phyloP scores from a whole-genome alignment of 2,329 filamentous ascomycete genomes.

The Rutstroemia sp. region DNA sequence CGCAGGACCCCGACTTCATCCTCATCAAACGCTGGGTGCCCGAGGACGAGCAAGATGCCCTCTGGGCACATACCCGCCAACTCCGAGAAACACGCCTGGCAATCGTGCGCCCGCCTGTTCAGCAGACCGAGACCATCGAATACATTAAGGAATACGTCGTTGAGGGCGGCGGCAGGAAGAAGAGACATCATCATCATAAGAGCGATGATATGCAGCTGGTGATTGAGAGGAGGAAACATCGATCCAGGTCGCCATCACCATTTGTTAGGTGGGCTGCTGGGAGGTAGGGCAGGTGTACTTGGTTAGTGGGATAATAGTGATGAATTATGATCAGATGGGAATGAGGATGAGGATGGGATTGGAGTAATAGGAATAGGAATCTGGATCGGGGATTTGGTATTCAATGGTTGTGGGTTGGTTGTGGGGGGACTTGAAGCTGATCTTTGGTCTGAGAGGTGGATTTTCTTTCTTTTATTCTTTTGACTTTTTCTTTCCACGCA shows the following conservation, averaged over 20 bases:
- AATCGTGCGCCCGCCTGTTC: conserved; percentile 7
- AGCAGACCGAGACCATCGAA: conserved; percentile 12
- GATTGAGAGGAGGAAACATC: conserved; percentile 6
- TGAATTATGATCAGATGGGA: no score
- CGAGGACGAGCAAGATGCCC: conserved; percentile 61
- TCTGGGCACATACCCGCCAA: conserved; percentile 64
- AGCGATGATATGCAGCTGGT: conserved; percentile 6
- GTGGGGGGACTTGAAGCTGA: no score
- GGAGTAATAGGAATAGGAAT: neutral
- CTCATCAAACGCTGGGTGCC: conserved; percentile 68
- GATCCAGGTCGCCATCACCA: neutral
- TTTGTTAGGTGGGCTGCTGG: conserved; percentile 10
- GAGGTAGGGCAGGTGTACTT: neutral
- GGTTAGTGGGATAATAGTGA: no score
- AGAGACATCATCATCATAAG: conserved; percentile 18
- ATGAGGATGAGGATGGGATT: neutral
- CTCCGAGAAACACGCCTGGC: conserved; percentile 32
- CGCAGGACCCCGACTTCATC: conserved; percentile 59
- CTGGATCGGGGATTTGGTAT: neutral
- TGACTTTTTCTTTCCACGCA: neutral
- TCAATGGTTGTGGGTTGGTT: neutral
- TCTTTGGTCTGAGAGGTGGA: neutral
- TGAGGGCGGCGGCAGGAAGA: conserved; percentile 23
- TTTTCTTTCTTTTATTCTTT: neutral
- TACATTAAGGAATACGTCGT: conserved; percentile 27